Evolutionary conservation across 257 asterid species (phyloP).

Genomic region (Solanum ossicruentum): DNA sequence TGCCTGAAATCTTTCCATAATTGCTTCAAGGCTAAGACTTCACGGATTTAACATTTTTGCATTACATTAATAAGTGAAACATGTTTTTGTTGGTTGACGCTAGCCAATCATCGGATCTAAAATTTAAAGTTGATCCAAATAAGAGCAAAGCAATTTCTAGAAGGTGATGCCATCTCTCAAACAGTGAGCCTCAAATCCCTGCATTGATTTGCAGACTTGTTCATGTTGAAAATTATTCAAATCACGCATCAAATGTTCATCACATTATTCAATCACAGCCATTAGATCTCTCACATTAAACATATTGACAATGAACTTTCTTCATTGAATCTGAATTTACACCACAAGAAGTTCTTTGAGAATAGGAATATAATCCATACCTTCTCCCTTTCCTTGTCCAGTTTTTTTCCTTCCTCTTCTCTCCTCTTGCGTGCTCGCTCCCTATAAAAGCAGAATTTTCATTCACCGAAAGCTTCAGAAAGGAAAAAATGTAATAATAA

Average conservation of each 20-base stretch:
- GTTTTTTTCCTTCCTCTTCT: constrained; percentile 38
- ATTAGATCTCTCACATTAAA: background rate
- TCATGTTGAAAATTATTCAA: background rate
- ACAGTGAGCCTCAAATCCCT: background rate
- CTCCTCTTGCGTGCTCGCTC: constrained; percentile 24
- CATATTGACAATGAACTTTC: background rate
- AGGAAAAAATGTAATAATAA: background rate
- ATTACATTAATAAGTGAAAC: background rate
- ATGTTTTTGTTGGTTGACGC: background rate
- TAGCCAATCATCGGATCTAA: background rate
- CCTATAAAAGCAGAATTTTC: constrained; percentile 17
- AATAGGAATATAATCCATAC: constrained; percentile 11
- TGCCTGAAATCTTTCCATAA: background rate
- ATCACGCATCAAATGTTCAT: background rate
- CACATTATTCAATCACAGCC: background rate
- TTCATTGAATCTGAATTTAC: background rate
- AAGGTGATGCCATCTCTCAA: background rate
- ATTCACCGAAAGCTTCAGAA: constrained; percentile 4
- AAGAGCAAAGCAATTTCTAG: background rate
- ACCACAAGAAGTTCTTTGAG: background rate
- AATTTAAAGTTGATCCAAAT: background rate
- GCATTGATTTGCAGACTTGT: background rate
- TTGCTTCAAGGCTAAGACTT: background rate
- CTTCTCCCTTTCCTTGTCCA: constrained; percentile 55
- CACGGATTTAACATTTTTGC: background rate